Percentiles rank a stretch among this genome's conserved stretches.
These are phyloP conservation scores for Peronospora farinosa DNA, from an alignment of 352 stramenopile species.

Conservation along the genomic window DNA sequence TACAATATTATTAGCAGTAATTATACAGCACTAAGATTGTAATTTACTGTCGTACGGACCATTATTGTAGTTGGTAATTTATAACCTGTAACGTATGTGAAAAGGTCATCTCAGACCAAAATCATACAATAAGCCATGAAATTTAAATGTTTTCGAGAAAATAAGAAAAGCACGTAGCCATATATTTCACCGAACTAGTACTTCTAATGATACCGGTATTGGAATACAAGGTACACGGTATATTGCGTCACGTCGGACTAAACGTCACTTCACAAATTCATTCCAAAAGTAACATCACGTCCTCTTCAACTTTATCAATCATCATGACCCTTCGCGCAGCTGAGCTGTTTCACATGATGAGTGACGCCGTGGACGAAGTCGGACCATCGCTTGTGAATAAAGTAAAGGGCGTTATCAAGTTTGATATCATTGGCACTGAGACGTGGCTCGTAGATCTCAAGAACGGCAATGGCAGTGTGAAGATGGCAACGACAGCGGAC, in stretches of 20 bases:
- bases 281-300: background rate
- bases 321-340: slow-evolving; percentile 38
- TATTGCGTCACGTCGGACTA: slow-evolving; percentile 19
- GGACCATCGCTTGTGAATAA: slow-evolving; percentile 65
- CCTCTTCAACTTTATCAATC: background rate
- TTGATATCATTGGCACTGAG: slow-evolving; percentile 61
- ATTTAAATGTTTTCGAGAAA: no score
- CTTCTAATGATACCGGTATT: background rate
- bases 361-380: slow-evolving; percentile 54
- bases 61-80: background rate
- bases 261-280: slow-evolving; percentile 22
- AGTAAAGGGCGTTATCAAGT: slow-evolving; percentile 78
- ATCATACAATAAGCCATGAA: no score
- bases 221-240: no score
- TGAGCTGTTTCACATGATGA: slow-evolving; percentile 72
- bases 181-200: background rate
- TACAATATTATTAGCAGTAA: no score
- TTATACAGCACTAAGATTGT: no score
- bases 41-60: no score
- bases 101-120: no score
- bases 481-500: slow-evolving; percentile 33
- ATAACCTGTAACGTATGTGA: background rate
- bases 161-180: no score
- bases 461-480: slow-evolving; percentile 63
- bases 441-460: slow-evolving; percentile 77